A percentile compares a stretch with the other conserved stretches of the same genome.
These are phyloP conservation scores for Iris macrosiphon DNA, from an alignment of 106 monocot genomes.

Conservation along the genomic window DNA sequence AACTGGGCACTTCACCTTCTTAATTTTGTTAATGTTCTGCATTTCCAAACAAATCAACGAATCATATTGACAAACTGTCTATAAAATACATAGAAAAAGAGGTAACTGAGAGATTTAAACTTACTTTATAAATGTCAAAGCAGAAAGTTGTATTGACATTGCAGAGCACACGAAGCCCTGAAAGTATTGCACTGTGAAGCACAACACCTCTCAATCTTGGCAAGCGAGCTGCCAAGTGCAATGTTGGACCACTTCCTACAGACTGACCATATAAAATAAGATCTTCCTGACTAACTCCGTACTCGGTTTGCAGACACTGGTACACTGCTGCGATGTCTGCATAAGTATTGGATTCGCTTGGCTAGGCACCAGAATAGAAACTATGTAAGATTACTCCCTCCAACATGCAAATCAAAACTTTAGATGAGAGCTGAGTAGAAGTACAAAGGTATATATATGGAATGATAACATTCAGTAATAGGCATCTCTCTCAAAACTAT, in stretches of 20 bases:
- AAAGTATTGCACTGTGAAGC: slow-evolving; percentile 65
- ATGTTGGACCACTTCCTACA: slow-evolving; percentile 77
- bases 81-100: not conserved
- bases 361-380: slow-evolving; percentile 24
- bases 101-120: too few species aligned
- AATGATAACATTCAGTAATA: too few species aligned
- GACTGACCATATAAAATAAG: slow-evolving; percentile 80
- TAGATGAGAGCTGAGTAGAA: too few species aligned
- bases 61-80: not conserved
- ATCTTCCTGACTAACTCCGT: slow-evolving; percentile 79
- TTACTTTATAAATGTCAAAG: slow-evolving; percentile 40
- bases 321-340: slow-evolving; percentile 86
- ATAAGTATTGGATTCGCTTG: slow-evolving; percentile 78
- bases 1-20: slow-evolving; percentile 24
- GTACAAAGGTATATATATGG: too few species aligned
- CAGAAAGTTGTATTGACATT: slow-evolving; percentile 35
- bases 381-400: slow-evolving; percentile 2
- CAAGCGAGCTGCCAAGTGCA: slow-evolving; percentile 70
- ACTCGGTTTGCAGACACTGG: slow-evolving; percentile 69
- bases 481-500: too few species aligned
- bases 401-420: too few species aligned
- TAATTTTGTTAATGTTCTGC: slow-evolving; percentile 27
- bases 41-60: not conserved
- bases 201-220: slow-evolving; percentile 75
- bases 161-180: slow-evolving; percentile 22